These are phyloP conservation scores for Liquidambar formosana DNA, from an alignment of 164 flowering plant genomes.

Conservation along the genomic window DNA sequence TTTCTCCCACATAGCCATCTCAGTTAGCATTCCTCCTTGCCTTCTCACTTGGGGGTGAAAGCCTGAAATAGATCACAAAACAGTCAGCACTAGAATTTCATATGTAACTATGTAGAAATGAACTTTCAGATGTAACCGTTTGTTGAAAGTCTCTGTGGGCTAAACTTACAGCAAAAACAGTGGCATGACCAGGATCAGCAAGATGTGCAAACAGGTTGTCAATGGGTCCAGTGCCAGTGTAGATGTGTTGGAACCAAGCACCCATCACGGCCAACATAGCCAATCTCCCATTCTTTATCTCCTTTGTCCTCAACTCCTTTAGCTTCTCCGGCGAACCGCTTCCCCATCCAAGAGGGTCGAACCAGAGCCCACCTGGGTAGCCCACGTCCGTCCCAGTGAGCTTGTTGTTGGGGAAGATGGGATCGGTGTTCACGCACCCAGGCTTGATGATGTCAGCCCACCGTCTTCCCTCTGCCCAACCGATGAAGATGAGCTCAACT, in stretches of 20 bases:
- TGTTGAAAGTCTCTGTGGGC: not conserved
- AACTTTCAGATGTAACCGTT: too few species aligned
- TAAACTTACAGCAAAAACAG: constrained; percentile 76
- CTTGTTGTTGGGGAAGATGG: constrained; percentile 98
- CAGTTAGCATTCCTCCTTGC: not conserved
- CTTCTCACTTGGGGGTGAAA: constrained; percentile 50
- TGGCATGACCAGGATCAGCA: constrained; percentile 98
- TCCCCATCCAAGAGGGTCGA: constrained; percentile 98
- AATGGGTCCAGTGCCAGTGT: constrained; percentile 95
- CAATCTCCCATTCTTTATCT: constrained; percentile 94
- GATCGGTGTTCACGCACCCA: constrained; percentile 93
- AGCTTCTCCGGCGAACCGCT: constrained; percentile 68
- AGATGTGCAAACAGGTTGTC: constrained; percentile 98
- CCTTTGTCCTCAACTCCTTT: constrained; percentile 91
- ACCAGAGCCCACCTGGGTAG: constrained; percentile 98
- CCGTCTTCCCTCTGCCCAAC: constrained; percentile 89
- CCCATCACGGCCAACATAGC: constrained; percentile 99
- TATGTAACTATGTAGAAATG: too few species aligned
- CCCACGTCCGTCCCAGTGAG: constrained; percentile 97
- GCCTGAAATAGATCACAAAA: constrained; percentile 38
- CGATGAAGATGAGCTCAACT: constrained; percentile 83
- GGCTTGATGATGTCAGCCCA: constrained; percentile 93
- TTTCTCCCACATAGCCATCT: not conserved
- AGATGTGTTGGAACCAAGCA: constrained; percentile 91
- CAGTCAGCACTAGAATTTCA: not conserved